Base-by-base conservation (phyloP, 306 rosid species). In the Begonia loranthoides region DNA sequence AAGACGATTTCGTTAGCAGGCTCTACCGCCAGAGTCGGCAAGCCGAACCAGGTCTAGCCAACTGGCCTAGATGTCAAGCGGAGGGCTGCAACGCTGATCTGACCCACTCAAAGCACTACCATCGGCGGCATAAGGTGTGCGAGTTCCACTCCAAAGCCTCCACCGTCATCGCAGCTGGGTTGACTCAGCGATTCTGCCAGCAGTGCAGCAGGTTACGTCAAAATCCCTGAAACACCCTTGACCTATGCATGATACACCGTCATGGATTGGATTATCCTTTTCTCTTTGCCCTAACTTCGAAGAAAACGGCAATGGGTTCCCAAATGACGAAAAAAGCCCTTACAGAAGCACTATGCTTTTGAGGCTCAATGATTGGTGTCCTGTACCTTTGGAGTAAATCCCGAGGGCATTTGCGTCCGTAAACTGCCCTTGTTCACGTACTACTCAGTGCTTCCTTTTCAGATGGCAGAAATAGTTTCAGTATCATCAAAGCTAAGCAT, bases 121-220 rank as follows among this genome's bases (percentile, higher is more conserved):
- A 89, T 73, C 93, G 95, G 11, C 90, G 97, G 39, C 97, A 89
- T 73, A 89, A 89, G 70, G 97, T 89, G 44, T 89, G 97, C 66
- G 97, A 89, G 74, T 89, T 77, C 59, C 97, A 89, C 76, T 89
- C 97, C 56, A 89, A 89, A 45, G 85, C 97, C 38, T 74, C 97
- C 66, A 79, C 90, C 46, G 97, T 89, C 70, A 68, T 89, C 48
- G 73, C 97, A 36, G 86, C 88, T 74, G 97, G 97, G 53, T 63
- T 89, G 77, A 89, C 97, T 69, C 97, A 89, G 85, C 88, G 97
- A 53, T 89, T 89, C 76, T 89, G 97, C 80, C 97, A 89, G 62
- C 97, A 89, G 77, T 89, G 97, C 58, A 89, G 97, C 97, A 89
- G 97, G 97, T 89, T 62, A 9, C 58, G 34, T 52, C 1, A 16